phyloP scores from a whole-genome alignment of 2,329 filamentous ascomycete genomes.

The Nigrograna mackinnonii region DNA sequence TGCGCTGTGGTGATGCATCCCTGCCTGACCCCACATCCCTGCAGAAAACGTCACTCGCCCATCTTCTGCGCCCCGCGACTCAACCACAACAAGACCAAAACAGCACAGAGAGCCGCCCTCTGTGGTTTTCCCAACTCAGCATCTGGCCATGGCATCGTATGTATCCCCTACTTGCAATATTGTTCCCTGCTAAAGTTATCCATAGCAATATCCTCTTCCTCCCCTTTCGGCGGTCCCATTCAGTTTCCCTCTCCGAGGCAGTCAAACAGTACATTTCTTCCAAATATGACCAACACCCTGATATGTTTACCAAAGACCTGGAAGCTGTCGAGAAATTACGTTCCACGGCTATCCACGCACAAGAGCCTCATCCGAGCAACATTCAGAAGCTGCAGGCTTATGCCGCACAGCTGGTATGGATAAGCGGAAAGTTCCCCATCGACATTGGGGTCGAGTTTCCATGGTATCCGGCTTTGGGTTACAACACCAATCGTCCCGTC shows the following conservation, averaged over 20 bases:
- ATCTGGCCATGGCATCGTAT: conserved; percentile 21
- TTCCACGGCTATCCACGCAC: conserved; percentile 82
- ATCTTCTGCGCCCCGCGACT: conserved; percentile 1
- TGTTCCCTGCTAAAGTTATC: conserved; percentile 17
- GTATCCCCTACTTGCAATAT: conserved; percentile 1
- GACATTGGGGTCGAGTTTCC: conserved; percentile 95
- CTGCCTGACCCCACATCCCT: conserved; percentile 2
- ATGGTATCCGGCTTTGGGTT: conserved; percentile 93
- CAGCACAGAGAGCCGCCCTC: no score
- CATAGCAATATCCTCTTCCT: conserved; percentile 70
- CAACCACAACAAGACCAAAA: conserved; percentile 5
- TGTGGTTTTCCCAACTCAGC: no score
- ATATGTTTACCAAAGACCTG: conserved; percentile 92
- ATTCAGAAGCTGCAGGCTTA: conserved; percentile 88
- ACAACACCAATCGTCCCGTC: conserved; percentile 76
- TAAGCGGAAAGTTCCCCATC: conserved; percentile 93
- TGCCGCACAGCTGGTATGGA: conserved; percentile 89
- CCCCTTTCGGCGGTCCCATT: conserved; percentile 84
- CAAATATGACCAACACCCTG: conserved; percentile 98
- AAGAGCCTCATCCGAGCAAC: conserved; percentile 85
- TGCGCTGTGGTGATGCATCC: conserved; percentile 1
- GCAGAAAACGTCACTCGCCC: conserved; percentile 5
- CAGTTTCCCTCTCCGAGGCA: conserved; percentile 76
- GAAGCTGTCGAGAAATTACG: conserved; percentile 83
- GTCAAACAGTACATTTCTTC: conserved; percentile 95